These are phyloP conservation scores for Vigna reflexopilosa DNA, from an alignment of 306 rosid genomes.

Conservation along the genomic window DNA sequence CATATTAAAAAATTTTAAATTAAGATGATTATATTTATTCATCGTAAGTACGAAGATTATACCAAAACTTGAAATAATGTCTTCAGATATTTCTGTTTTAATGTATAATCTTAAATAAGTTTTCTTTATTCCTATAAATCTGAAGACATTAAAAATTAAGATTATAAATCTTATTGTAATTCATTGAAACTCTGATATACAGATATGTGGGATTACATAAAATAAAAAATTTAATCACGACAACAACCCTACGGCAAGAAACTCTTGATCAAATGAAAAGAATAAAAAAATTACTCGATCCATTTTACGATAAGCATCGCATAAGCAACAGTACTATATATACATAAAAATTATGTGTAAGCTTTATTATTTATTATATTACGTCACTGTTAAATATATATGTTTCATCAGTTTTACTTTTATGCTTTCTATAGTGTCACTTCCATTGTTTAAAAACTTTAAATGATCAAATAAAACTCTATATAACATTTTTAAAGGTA, in stretches of 20 bases:
- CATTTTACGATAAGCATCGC: not conserved
- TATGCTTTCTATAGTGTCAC: not conserved
- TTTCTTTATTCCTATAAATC: no score
- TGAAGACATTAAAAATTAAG: no score
- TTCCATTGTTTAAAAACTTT: no score
- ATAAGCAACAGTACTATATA: not conserved
- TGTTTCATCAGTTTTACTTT: not conserved
- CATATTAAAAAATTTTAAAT: no score
- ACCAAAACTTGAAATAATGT: no score
- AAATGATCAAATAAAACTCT: no score
- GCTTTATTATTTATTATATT: not conserved
- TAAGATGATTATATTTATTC: no score
- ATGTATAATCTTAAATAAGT: no score
- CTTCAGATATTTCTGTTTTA: no score
- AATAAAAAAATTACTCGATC: not conserved
- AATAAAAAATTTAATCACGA: not conserved
- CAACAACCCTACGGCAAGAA: conserved; percentile 1
- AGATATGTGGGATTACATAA: not conserved
- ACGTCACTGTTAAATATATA: not conserved
- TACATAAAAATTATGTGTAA: no score
- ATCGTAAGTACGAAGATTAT: no score
- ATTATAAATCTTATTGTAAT: not conserved
- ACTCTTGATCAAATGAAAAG: not conserved
- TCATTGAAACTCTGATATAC: not conserved
- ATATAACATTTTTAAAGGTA: no score